A percentile compares a stretch with the other conserved stretches of the same genome.
Conservation (phyloP, 1,139 yeast species). For the Hansenula lynferdii region DNA sequence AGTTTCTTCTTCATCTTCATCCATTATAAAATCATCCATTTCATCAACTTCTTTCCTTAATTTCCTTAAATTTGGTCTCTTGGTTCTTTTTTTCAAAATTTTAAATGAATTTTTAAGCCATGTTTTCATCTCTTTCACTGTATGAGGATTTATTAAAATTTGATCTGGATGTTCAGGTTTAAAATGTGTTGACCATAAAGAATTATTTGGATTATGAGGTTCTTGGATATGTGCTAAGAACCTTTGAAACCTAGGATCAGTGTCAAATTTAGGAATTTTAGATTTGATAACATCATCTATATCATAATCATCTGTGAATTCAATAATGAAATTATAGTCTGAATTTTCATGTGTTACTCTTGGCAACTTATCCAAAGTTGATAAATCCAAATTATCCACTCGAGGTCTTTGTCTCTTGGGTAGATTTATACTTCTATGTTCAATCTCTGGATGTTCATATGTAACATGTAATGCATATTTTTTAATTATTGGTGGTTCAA, state of each 20-base stretch:
- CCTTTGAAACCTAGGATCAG: constrained; percentile 21
- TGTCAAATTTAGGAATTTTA: constrained; percentile 15
- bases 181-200: constrained; percentile 41
- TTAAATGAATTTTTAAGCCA: constrained; percentile 52
- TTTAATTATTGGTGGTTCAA: constrained; percentile 10
- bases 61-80: constrained; percentile 29
- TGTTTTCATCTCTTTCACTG: constrained; percentile 27
- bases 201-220: constrained; percentile 1
- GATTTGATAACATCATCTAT: constrained; percentile 3
- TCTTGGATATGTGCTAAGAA: constrained; percentile 12
- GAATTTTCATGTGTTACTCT: no score
- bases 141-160: constrained; percentile 29
- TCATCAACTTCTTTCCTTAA: constrained; percentile 23
- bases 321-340: neutral
- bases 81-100: constrained; percentile 32
- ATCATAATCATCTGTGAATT: neutral
- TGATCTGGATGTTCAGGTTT: constrained; percentile 36
- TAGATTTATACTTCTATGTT: constrained; percentile 8
- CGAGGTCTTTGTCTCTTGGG: constrained; percentile 1
- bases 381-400: constrained; percentile 4
- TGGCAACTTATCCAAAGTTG: neutral
- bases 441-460: constrained; percentile 2
- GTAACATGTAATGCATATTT: constrained; percentile 13
- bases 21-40: constrained; percentile 43
- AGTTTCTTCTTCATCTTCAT: constrained; percentile 26